A percentile compares a stretch with the other conserved stretches of the same genome.
These are phyloP conservation scores for Triticum aestivum DNA, from an alignment of 176 grass and related monocot genomes.

Conservation along the genomic window DNA sequence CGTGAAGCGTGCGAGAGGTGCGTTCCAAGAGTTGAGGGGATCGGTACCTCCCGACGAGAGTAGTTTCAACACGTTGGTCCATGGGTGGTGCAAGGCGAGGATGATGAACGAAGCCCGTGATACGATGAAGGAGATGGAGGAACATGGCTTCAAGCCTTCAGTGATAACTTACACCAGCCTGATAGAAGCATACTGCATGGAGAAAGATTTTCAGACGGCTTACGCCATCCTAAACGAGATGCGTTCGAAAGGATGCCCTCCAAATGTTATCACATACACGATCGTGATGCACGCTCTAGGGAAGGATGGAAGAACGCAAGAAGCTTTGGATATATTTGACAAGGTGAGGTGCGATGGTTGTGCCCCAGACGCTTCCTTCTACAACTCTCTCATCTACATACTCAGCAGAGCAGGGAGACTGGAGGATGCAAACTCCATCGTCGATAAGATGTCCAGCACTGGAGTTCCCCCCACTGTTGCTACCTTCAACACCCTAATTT, in stretches of 20 bases:
- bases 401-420: constrained; percentile 55
- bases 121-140: constrained; percentile 63
- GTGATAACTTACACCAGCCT: constrained; percentile 78
- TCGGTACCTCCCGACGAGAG: constrained; percentile 50
- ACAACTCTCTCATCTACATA: constrained; percentile 87
- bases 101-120: constrained; percentile 58
- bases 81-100: constrained; percentile 83
- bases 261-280: constrained; percentile 87
- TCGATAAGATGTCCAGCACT: constrained; percentile 51
- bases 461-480: constrained; percentile 45
- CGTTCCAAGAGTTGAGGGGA: constrained; percentile 50
- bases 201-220: constrained; percentile 62
- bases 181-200: constrained; percentile 77
- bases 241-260: constrained; percentile 40
- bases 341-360: constrained; percentile 63
- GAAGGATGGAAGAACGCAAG: constrained; percentile 55
- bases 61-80: constrained; percentile 73
- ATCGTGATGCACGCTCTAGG: constrained; percentile 77
- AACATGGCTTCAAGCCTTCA: constrained; percentile 66
- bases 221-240: constrained; percentile 48
- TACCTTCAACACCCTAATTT: constrained; percentile 87
- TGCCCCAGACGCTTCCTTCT: constrained; percentile 63
- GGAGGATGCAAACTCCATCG: constrained; percentile 52
- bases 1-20: constrained; percentile 64
- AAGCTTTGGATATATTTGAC: constrained; percentile 62